These are phyloP conservation scores for Chlorella sp. DNA, from an alignment of 139 green algal genomes.

Conservation along the genomic window DNA sequence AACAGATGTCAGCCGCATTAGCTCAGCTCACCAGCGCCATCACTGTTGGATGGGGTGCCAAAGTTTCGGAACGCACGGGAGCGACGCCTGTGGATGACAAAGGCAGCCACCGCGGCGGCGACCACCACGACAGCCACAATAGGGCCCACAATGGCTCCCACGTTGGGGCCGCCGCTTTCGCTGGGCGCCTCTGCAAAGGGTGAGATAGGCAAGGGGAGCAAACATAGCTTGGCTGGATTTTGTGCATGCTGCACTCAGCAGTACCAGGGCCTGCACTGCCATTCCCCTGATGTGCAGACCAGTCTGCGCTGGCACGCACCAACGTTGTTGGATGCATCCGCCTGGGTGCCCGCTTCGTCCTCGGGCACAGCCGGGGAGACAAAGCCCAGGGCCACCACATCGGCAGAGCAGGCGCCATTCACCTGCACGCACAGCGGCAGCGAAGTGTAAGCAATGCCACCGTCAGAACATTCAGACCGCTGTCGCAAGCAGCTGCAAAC, in stretches of 20 bases:
- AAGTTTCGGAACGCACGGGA: slow-evolving; percentile 10
- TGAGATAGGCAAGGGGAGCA: background rate
- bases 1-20: no score
- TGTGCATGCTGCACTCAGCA: no score
- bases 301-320: no score
- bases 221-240: no score
- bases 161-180: background rate
- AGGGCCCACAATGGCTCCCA: slow-evolving; percentile 40
- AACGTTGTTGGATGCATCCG: background rate
- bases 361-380: background rate
- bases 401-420: slow-evolving; percentile 24
- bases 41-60: background rate
- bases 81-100: slow-evolving; percentile 7
- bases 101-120: slow-evolving; percentile 14
- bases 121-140: slow-evolving; percentile 19
- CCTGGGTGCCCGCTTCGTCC: background rate
- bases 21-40: background rate
- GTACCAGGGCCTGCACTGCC: no score
- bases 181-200: background rate
- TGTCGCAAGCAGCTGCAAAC: no score
- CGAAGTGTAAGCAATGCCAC: no score
- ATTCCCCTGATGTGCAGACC: no score
- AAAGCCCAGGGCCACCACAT: slow-evolving; percentile 34
- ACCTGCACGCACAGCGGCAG: background rate
- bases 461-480: no score